These are phyloP conservation scores for Thelephora aurantiotincta DNA, from an alignment of 768 basidiomycete genomes.

Conservation along the genomic window DNA sequence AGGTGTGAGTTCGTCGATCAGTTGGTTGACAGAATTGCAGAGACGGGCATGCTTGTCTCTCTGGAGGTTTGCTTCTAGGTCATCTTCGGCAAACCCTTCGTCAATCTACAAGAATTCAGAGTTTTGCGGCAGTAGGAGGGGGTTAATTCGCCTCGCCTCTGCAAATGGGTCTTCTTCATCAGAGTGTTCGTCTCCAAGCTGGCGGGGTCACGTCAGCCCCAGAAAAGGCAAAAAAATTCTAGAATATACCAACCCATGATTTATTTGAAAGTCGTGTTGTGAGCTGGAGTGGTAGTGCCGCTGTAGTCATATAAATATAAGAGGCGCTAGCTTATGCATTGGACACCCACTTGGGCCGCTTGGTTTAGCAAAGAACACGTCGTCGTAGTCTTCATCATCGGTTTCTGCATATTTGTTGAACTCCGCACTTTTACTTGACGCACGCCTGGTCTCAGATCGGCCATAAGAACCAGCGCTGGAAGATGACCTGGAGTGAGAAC, in stretches of 20 bases:
- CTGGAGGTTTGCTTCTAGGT: conserved; percentile 81
- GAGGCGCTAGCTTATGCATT: not conserved
- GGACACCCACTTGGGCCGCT: conserved; percentile 43
- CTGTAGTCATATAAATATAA: conserved; percentile 13
- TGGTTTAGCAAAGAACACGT: conserved; percentile 72
- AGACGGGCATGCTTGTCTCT: conserved; percentile 89
- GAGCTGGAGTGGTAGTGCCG: conserved; percentile 58
- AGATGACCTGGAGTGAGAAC: conserved; percentile 42
- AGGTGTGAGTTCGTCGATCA: conserved; percentile 78
- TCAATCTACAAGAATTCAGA: conserved; percentile 45
- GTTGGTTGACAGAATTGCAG: conserved; percentile 64
- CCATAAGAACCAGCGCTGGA: conserved; percentile 45
- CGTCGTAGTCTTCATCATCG: conserved; percentile 89
- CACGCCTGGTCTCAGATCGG: conserved; percentile 42
- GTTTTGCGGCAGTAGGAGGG: not conserved
- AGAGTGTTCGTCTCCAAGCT: conserved; percentile 69
- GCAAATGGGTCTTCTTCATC: conserved; percentile 97
- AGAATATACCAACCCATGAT: conserved; percentile 54
- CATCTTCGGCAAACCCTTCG: conserved; percentile 84
- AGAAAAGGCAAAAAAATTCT: not conserved
- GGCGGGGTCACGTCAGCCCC: conserved; percentile 3
- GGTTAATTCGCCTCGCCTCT: conserved; percentile 32
- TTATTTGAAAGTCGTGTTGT: conserved; percentile 79
- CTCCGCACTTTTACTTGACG: conserved; percentile 37
- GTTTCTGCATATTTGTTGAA: conserved; percentile 81